phyloP scores from a whole-genome alignment of 1,139 yeast species.

The Geotrichum aggregatum region DNA sequence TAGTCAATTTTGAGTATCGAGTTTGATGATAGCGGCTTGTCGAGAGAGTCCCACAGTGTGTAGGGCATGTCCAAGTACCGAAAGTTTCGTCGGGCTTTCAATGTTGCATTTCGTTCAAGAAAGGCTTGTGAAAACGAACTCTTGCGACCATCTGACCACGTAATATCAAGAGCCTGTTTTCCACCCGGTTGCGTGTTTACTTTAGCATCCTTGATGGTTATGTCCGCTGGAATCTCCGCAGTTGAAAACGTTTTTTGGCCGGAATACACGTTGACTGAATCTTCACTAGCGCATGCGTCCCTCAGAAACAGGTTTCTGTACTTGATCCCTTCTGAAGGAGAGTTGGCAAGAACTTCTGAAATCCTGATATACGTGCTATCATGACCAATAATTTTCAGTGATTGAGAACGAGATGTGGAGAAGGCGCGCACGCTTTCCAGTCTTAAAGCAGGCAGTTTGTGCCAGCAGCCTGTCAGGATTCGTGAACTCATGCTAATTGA shows the following conservation, averaged over 20 bases:
- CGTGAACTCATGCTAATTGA: too few relatives aligned
- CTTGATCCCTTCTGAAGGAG: slow-evolving; percentile 33
- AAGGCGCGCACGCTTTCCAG: slow-evolving; percentile 8
- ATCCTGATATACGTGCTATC: slow-evolving; percentile 11
- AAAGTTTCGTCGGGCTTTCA: slow-evolving; percentile 36
- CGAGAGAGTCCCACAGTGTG: slow-evolving; percentile 38
- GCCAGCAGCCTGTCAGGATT: not conserved
- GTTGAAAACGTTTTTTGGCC: slow-evolving; percentile 68
- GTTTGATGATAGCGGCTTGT: slow-evolving; percentile 22
- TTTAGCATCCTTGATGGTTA: slow-evolving; percentile 34
- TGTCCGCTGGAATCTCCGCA: slow-evolving; percentile 41
- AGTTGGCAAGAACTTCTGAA: slow-evolving; percentile 3
- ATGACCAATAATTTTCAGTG: not conserved
- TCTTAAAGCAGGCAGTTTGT: not conserved
- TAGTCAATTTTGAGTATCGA: slow-evolving; percentile 40
- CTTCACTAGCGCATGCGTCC: slow-evolving; percentile 54
- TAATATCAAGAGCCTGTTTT: slow-evolving; percentile 42
- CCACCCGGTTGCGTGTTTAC: slow-evolving; percentile 33
- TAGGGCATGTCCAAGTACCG: slow-evolving; percentile 35
- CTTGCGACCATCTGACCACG: slow-evolving; percentile 55
- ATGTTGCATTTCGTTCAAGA: slow-evolving; percentile 45
- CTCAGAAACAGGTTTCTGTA: slow-evolving; percentile 58
- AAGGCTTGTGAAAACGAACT: slow-evolving; percentile 49
- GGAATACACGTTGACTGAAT: slow-evolving; percentile 53
- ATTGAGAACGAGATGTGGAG: not conserved